Percentiles rank a stretch among this genome's conserved stretches.
Evolutionary conservation across 768 basidiomycete species (phyloP).

Genomic region (Phaeotremella fagi): DNA sequence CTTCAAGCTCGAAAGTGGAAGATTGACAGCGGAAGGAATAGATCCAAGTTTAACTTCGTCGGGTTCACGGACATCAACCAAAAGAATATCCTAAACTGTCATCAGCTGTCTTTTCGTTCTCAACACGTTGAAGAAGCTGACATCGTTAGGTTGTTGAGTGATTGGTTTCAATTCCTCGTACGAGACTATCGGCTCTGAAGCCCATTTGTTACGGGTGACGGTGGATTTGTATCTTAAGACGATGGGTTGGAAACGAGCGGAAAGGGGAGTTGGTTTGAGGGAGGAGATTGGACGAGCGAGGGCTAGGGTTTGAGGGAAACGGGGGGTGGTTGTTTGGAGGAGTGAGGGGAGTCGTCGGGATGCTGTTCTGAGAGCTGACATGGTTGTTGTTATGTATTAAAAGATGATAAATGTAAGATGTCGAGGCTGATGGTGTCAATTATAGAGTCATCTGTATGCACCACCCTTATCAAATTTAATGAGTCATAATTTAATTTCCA

Average conservation of each 20-base stretch:
- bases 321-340: neutral
- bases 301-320: neutral
- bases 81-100: conserved; percentile 36
- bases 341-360: conserved; percentile 1
- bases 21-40: conserved; percentile 85
- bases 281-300: neutral
- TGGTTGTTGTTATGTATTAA: neutral
- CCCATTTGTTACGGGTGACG: conserved; percentile 54
- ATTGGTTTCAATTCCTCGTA: conserved; percentile 79
- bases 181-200: conserved; percentile 58
- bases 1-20: conserved; percentile 75
- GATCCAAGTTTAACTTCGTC: conserved; percentile 85
- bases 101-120: neutral
- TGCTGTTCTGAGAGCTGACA: neutral
- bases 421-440: too few species aligned
- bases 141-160: conserved; percentile 63
- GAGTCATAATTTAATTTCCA: too few species aligned
- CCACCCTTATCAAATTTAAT: too few species aligned
- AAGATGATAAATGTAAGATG: neutral
- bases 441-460: too few species aligned
- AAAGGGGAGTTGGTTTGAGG: neutral
- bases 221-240: conserved; percentile 10
- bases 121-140: conserved; percentile 45
- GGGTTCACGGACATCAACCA: conserved; percentile 71
- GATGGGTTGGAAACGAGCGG: conserved; percentile 1